Conservation (phyloP, 1,284 basidiomycete genomes). For the Puccinia coronata region DNA sequence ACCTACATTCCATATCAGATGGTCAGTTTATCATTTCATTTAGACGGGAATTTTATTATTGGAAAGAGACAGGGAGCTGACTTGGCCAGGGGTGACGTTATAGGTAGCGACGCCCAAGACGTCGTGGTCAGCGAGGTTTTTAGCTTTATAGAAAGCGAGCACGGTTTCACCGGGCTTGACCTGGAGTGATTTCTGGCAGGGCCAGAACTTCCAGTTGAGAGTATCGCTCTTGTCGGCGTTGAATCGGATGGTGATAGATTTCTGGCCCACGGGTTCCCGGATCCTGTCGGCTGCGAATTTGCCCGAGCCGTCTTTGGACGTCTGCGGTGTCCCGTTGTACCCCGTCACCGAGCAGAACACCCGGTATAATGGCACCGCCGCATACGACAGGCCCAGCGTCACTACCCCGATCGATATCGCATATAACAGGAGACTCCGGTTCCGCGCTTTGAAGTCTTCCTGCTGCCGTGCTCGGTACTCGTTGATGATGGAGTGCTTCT, state of each 20-base stretch:
- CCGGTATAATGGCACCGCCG: slow-evolving; percentile 93
- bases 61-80: slow-evolving; percentile 61
- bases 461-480: slow-evolving; percentile 29
- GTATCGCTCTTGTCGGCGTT: slow-evolving; percentile 87
- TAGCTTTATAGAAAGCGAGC: slow-evolving; percentile 93
- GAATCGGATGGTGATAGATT: slow-evolving; percentile 84
- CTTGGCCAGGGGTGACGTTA: slow-evolving; percentile 88
- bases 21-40: not conserved
- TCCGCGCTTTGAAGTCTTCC: slow-evolving; percentile 57
- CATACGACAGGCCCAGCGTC: slow-evolving; percentile 83
- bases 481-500: slow-evolving; percentile 10
- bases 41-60: too few relatives aligned
- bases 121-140: slow-evolving; percentile 79
- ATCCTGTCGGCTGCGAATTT: slow-evolving; percentile 62
- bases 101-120: slow-evolving; percentile 99
- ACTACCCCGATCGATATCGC: slow-evolving; percentile 74
- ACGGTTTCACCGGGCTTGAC: slow-evolving; percentile 95
- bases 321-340: slow-evolving; percentile 83
- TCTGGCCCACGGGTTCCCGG: slow-evolving; percentile 69
- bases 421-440: slow-evolving; percentile 75
- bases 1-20: slow-evolving; percentile 65
- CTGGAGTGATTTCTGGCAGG: slow-evolving; percentile 83
- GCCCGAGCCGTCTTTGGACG: slow-evolving; percentile 62
- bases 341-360: slow-evolving; percentile 98
- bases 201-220: slow-evolving; percentile 89